Conservation (phyloP, 2,329 filamentous ascomycete genomes). For the Coniochaeta sp. region DNA sequence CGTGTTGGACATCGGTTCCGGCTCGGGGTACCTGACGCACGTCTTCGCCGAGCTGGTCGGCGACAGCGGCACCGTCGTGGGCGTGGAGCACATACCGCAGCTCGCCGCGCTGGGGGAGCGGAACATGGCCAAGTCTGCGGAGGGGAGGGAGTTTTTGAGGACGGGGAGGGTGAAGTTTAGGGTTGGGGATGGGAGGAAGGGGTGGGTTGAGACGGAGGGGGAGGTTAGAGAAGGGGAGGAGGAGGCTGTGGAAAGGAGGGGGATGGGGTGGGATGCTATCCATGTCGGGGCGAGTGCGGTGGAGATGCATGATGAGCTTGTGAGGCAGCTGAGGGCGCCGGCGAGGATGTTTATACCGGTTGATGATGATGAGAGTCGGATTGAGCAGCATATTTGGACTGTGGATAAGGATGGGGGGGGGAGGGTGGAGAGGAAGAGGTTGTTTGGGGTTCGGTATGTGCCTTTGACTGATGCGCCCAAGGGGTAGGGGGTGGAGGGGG, state of each 20-base stretch:
- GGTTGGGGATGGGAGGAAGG: slow-evolving; percentile 65
- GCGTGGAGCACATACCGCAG: slow-evolving; percentile 65
- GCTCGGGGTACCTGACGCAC: slow-evolving; percentile 80
- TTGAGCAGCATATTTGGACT: slow-evolving; percentile 62
- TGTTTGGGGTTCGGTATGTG: slow-evolving; percentile 71
- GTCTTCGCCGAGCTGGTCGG: slow-evolving; percentile 74
- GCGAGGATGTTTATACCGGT: slow-evolving; percentile 79
- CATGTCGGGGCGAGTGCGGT: slow-evolving; percentile 86
- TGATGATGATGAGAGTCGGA: slow-evolving; percentile 38
- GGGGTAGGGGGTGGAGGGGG: neutral
- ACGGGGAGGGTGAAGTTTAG: slow-evolving; percentile 64
- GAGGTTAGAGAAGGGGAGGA: slow-evolving; percentile 28
- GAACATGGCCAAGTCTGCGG: slow-evolving; percentile 59
- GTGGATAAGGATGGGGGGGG: slow-evolving; percentile 67
- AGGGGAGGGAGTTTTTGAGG: slow-evolving; percentile 54
- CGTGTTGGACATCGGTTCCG: slow-evolving; percentile 68
- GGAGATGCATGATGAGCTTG: slow-evolving; percentile 62
- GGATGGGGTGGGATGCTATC: slow-evolving; percentile 76
- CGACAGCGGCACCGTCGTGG: slow-evolving; percentile 48
- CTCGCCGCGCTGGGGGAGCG: slow-evolving; percentile 54
- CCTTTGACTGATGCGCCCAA: slow-evolving; percentile 69
- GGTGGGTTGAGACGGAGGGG: slow-evolving; percentile 43
- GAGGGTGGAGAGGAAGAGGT: slow-evolving; percentile 48
- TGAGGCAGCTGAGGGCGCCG: slow-evolving; percentile 71
- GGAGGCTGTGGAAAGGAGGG: slow-evolving; percentile 38